phyloP scores from a whole-genome alignment of 164 flowering plant species.

The Sextonia rubra region DNA sequence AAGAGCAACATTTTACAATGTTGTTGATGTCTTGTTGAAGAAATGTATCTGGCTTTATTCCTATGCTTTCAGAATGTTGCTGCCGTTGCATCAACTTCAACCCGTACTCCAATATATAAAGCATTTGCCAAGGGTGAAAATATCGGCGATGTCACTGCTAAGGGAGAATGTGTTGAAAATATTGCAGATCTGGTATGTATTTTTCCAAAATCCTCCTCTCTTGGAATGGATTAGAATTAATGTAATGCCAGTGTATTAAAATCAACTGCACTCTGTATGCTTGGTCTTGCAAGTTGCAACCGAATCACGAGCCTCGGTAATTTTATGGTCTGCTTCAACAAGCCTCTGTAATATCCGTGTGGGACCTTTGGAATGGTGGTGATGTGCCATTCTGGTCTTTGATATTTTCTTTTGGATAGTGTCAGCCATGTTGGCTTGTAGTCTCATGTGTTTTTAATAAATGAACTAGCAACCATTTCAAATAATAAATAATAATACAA shows the following conservation, averaged over 20 bases:
- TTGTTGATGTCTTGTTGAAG: neutral
- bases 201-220: neutral
- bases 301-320: too few relatives aligned
- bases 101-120: conserved; percentile 97
- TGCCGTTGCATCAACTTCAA: conserved; percentile 98
- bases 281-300: too few relatives aligned
- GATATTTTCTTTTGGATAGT: too few relatives aligned
- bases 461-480: too few relatives aligned
- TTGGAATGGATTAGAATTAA: neutral
- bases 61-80: conserved; percentile 66
- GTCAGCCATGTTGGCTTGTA: too few relatives aligned
- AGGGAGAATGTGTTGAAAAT: conserved; percentile 99
- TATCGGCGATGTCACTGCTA: conserved; percentile 98
- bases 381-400: too few relatives aligned
- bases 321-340: too few relatives aligned
- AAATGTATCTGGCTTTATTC: conserved; percentile 6
- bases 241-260: neutral
- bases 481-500: too few relatives aligned
- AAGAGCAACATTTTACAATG: conserved; percentile 6
- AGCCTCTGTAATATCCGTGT: too few relatives aligned
- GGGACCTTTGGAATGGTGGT: too few relatives aligned
- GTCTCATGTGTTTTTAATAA: too few relatives aligned
- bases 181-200: conserved; percentile 88
- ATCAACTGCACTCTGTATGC: too few relatives aligned
- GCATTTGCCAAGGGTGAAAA: conserved; percentile 99